Base-by-base conservation (phyloP, 495 filamentous ascomycete species). In the Chlorociboria aeruginascens region DNA sequence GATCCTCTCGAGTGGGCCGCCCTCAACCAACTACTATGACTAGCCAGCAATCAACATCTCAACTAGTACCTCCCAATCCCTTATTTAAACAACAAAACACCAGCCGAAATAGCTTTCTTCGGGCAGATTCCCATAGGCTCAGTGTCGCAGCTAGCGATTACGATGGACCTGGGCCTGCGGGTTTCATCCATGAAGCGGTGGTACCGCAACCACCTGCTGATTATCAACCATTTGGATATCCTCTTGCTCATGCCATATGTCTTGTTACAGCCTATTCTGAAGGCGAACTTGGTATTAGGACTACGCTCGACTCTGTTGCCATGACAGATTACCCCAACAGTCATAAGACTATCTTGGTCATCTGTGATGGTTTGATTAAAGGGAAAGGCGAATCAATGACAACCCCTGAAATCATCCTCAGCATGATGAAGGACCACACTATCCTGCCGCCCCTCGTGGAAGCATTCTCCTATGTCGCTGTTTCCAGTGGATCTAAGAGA, bases 281-380 rank as follows among this genome's bases (percentile, higher is more conserved):
- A 68, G 92, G 93, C 31, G 86, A 87, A 57, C 78, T 92, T 20
- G 93, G 89, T 55, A 73, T 99, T 41, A 81, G 93, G 16, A 93
- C 90, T 9, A 99, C 93, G 4, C 66, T 99, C 14, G 89, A 99
- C 65, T 97, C 93, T 0, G 81, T 99, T 63, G 92, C 89, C 28
- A 90, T 86, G 70, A 99, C 93, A 8, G 93, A 99, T 60, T 99
- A 97, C 55, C 93, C 93, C 7, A 97, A 97, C 72, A 95, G 89
- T 63, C 93, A 99, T 71, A 99, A 97, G 63, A 77, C 85, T 13
- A 88, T 99, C 56, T 69, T 99, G 35, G 86, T 96, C 50, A 84
- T 99, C 53, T 97, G 93, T 68, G 93, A 99, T 61, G 93, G 93
- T 61, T 77, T 97, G 58, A 95, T 99, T 73, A 95, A 97, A 66